phyloP scores from a whole-genome alignment of 176 grass and related monocot genomes.

The Paspalum notatum region DNA sequence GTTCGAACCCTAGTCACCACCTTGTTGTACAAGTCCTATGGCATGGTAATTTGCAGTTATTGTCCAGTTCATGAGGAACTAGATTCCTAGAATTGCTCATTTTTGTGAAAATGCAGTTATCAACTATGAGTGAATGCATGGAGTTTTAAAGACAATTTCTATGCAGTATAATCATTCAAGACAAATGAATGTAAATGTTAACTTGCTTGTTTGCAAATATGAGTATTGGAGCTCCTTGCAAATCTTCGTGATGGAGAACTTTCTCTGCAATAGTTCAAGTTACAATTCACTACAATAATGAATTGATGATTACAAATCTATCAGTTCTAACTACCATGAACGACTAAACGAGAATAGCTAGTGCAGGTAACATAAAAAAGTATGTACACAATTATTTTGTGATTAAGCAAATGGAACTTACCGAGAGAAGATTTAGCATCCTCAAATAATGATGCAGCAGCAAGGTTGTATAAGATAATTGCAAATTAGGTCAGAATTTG shows the following conservation, averaged over 20 bases:
- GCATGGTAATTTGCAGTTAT: not conserved
- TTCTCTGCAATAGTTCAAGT: slow-evolving; percentile 64
- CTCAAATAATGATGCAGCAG: slow-evolving; percentile 80
- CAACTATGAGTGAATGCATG: not conserved
- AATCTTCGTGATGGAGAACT: slow-evolving; percentile 81
- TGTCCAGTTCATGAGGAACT: not conserved
- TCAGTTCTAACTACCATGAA: slow-evolving; percentile 18
- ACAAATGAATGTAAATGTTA: not conserved
- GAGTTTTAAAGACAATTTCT: not conserved
- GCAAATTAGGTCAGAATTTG: too few species aligned
- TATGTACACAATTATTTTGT: not conserved
- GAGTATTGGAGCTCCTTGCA: slow-evolving; percentile 79
- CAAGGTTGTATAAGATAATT: slow-evolving; percentile 42
- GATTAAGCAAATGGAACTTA: slow-evolving; percentile 48
- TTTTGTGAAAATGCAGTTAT: slow-evolving; percentile 11
- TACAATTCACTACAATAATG: not conserved
- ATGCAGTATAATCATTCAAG: slow-evolving; percentile 2
- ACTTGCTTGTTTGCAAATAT: slow-evolving; percentile 98
- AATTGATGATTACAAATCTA: slow-evolving; percentile 7
- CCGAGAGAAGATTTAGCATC: slow-evolving; percentile 91
- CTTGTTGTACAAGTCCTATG: too few species aligned
- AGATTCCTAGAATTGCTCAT: not conserved
- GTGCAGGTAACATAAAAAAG: not conserved
- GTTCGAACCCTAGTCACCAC: too few species aligned
- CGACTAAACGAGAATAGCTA: slow-evolving; percentile 30